A percentile compares a stretch with the other conserved stretches of the same genome.
Evolutionary conservation across 495 filamentous ascomycete species (phyloP).

Genomic region (Talaromyces thailandensis): DNA sequence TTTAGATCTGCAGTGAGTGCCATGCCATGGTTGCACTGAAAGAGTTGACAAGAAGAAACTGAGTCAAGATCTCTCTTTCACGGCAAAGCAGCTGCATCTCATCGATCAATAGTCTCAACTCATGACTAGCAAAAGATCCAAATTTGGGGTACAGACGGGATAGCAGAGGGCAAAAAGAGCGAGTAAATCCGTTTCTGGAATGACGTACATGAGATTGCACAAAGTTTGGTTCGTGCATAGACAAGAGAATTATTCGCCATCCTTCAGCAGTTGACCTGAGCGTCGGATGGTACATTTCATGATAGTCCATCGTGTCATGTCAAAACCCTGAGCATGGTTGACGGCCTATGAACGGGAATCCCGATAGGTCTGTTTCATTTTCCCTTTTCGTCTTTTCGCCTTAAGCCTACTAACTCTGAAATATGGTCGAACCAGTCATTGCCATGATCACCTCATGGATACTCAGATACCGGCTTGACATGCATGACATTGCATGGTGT

Average conservation of each 20-base stretch:
- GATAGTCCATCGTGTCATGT: not conserved
- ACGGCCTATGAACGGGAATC: not conserved
- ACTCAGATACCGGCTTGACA: not conserved
- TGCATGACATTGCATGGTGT: not conserved
- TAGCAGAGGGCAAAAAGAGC: not conserved
- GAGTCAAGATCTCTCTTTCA: not conserved
- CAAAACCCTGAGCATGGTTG: not conserved
- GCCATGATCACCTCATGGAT: not conserved
- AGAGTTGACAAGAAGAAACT: not conserved
- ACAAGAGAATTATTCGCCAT: not conserved
- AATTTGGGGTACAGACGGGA: not conserved
- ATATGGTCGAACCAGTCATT: not conserved
- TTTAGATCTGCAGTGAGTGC: not conserved
- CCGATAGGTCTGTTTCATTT: not conserved
- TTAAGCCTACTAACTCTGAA: not conserved
- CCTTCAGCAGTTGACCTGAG: not conserved
- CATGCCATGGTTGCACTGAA: not conserved
- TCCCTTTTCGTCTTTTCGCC: not conserved
- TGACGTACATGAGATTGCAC: not conserved
- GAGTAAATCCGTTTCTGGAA: not conserved
- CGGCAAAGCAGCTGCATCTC: not conserved
- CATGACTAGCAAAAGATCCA: not conserved
- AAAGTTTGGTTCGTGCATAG: not conserved
- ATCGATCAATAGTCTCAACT: not conserved
- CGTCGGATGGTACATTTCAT: not conserved